Base-by-base conservation (phyloP, 2,329 filamentous ascomycete species). In the Gaeumannomyces tritici region DNA sequence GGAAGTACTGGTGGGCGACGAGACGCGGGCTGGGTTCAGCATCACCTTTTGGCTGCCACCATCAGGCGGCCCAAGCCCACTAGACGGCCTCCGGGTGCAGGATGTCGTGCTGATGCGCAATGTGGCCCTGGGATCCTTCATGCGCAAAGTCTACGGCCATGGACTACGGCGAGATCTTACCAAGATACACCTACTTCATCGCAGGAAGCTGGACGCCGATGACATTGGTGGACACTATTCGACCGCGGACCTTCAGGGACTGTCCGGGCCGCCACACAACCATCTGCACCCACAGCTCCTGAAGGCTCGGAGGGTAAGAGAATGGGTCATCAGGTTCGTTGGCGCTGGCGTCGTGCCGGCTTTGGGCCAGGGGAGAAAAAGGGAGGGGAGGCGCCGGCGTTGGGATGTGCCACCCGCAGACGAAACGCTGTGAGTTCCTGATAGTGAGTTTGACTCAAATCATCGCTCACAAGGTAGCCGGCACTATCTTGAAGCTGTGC, bases 61-160 rank as follows among this genome's bases (percentile, higher is more conserved):
- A 5, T 55, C 72, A 77, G 64, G 73, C 4, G 62, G 61, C 18
- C 59, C 64, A 13, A 70, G 71, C 33, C 66, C 69, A 3, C 68
- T 82, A 12, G 72, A 76, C 1, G 73, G 70, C 0, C 75, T 96
- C 35, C 80, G 87, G 57, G 76, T 85, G 0, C 88, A 89, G 68
- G 91, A 98, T 70, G 83, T 96, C 1, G 79, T 98, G 6, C 79
- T 96, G 18, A 71, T 96, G 64, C 86, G 87, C 63, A 92, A 93
- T 68, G 86, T 96, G 8, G 91, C 89, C 0, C 78, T 98, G 61
- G 85, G 85, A 61, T 84, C 85, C 4, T 98, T 93, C 72, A 82
- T 83, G 61, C 84, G 85, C 58, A 87, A 83, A 68, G 93, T 97
- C 0, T 92, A 95, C 68, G 93, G 93, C 0, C 89, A 96, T 72